phyloP scores from a whole-genome alignment of 2,329 filamentous ascomycete species.

The Aspergillus carbonarius region DNA sequence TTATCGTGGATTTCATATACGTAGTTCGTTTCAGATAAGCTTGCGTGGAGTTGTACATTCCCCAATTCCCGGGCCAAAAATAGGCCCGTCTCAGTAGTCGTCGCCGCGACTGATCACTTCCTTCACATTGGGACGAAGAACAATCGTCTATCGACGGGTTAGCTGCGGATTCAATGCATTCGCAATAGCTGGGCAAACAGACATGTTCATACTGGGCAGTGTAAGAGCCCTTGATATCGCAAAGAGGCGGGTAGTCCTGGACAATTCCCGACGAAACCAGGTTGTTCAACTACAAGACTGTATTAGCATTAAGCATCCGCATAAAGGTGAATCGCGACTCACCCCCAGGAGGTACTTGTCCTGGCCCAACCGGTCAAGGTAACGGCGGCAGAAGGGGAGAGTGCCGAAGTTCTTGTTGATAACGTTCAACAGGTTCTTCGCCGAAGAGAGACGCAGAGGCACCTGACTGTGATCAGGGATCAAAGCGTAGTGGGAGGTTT shows the following conservation, averaged over 20 bases:
- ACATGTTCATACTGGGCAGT: slow-evolving; percentile 95
- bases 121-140: slow-evolving; percentile 77
- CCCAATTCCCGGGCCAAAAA: background rate
- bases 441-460: slow-evolving; percentile 73
- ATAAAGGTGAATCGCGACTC: slow-evolving; percentile 35
- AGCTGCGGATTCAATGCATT: slow-evolving; percentile 10
- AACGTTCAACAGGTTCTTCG: slow-evolving; percentile 78
- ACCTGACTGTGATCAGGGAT: slow-evolving; percentile 71
- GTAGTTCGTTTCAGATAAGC: slow-evolving; percentile 1
- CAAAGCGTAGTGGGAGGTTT: slow-evolving; percentile 86
- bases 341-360: slow-evolving; percentile 92
- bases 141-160: slow-evolving; percentile 59
- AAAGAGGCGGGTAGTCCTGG: slow-evolving; percentile 83
- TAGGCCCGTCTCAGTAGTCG: slow-evolving; percentile 62
- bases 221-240: slow-evolving; percentile 91
- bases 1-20: background rate
- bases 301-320: slow-evolving; percentile 2
- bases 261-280: slow-evolving; percentile 80
- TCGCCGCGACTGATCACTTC: slow-evolving; percentile 84
- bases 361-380: slow-evolving; percentile 87
- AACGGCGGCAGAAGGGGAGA: slow-evolving; percentile 84
- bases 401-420: slow-evolving; percentile 98
- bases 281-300: slow-evolving; percentile 67
- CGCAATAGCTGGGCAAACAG: slow-evolving; percentile 44
- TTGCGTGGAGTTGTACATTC: slow-evolving; percentile 1